phyloP scores from a whole-genome alignment of 352 stramenopile genomes.

The Pseudoperonospora humuli region DNA sequence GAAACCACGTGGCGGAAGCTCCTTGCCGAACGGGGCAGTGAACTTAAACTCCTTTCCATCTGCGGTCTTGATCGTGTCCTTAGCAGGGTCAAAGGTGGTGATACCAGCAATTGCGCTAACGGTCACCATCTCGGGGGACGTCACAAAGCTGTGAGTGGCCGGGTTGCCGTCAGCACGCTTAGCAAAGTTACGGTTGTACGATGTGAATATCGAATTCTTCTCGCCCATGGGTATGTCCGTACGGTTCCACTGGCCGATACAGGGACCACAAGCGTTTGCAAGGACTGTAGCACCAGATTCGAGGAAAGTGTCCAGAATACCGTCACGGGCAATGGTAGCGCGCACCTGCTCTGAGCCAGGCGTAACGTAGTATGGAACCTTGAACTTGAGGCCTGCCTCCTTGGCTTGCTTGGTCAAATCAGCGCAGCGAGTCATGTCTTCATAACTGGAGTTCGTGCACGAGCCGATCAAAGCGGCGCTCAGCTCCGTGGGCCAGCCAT shows the following conservation, averaged over 20 bases:
- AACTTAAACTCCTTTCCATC: constrained; percentile 90
- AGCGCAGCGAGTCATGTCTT: constrained; percentile 89
- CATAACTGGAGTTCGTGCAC: constrained; percentile 93
- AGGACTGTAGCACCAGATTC: constrained; percentile 84
- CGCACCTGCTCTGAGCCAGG: constrained; percentile 90
- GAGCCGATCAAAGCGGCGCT: constrained; percentile 90
- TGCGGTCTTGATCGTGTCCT: constrained; percentile 82
- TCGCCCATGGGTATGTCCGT: constrained; percentile 76
- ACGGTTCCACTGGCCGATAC: constrained; percentile 93
- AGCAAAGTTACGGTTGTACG: constrained; percentile 94
- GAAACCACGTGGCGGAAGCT: constrained; percentile 86
- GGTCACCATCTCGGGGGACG: constrained; percentile 88
- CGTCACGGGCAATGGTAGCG: constrained; percentile 87
- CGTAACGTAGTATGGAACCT: constrained; percentile 90
- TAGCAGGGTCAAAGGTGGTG: constrained; percentile 88
- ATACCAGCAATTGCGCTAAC: constrained; percentile 83
- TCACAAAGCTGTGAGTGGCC: constrained; percentile 90
- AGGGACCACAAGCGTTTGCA: constrained; percentile 90
- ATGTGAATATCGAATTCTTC: constrained; percentile 93
- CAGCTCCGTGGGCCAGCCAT: constrained; percentile 86
- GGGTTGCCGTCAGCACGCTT: constrained; percentile 93
- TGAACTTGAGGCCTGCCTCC: constrained; percentile 83
- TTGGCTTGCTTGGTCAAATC: constrained; percentile 84
- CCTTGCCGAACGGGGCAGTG: constrained; percentile 84
- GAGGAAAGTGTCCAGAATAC: constrained; percentile 86